These are phyloP conservation scores for Clitopilus hobsonii DNA, from an alignment of 768 basidiomycete species.

Conservation along the genomic window DNA sequence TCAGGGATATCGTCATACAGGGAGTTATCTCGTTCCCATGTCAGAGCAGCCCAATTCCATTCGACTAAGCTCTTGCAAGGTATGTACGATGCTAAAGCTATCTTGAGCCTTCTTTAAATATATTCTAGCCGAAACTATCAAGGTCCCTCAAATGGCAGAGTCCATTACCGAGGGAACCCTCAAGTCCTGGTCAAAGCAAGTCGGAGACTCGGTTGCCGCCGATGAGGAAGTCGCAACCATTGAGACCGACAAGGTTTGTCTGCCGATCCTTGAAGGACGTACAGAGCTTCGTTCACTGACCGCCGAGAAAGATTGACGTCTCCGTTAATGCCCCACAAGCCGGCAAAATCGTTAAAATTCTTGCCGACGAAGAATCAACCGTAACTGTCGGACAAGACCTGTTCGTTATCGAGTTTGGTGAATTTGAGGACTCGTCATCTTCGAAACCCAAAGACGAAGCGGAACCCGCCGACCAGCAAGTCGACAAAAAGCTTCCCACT, in stretches of 20 bases:
- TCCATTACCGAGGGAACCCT: conserved; percentile 97
- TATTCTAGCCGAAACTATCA: conserved; percentile 74
- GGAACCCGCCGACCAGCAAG: conserved; percentile 45
- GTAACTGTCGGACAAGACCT: conserved; percentile 94
- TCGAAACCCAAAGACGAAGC: conserved; percentile 33
- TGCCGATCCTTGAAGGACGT: neutral
- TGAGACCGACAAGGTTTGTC: conserved; percentile 93
- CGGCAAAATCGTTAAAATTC: conserved; percentile 81
- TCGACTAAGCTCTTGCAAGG: conserved; percentile 67
- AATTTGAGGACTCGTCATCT: conserved; percentile 38
- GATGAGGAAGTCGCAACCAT: conserved; percentile 98
- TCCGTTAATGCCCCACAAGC: conserved; percentile 90
- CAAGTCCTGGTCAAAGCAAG: conserved; percentile 90
- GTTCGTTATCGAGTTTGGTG: conserved; percentile 85
- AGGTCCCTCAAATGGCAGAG: conserved; percentile 97
- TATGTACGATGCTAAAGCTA: conserved; percentile 20
- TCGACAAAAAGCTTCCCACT: conserved; percentile 38
- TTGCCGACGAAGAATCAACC: conserved; percentile 90
- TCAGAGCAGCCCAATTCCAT: conserved; percentile 61
- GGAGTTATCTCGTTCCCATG: conserved; percentile 40
- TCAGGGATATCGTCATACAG: conserved; percentile 21
- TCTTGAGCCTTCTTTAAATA: neutral
- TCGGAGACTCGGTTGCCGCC: conserved; percentile 83
- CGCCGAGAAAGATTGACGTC: conserved; percentile 76
- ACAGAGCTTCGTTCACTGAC: conserved; percentile 4